Base-by-base conservation (phyloP, 257 asterid genomes). In the Gynochthodes officinalis region DNA sequence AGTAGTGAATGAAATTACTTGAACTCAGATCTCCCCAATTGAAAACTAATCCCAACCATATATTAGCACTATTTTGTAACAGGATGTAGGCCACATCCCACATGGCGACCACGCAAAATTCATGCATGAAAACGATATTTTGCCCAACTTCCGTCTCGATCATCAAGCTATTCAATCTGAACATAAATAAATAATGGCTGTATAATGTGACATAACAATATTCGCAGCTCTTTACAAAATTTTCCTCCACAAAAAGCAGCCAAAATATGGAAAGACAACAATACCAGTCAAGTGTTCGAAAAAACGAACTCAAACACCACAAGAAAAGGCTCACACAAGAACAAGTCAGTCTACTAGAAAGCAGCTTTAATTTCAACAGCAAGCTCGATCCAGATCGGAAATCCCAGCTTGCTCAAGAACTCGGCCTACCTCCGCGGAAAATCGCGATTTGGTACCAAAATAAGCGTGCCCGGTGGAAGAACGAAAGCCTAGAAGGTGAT, bases 361-460 rank as follows among this genome's bases (percentile, higher is more conserved):
- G 82, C 30, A 84, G 83, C 35, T 90, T 84, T 77, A 81, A 15
- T 58, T 64, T 76, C 78, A 86, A 83, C 58, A 83, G 74, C 75
- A 89, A 83, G 76, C 90, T 90, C 19, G 90, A 89, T 60, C 77
- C 91, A 4, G 87, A 86, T 30, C 78, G 79, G 7, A 89, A 86
- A 64, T 61, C 71, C 4, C 89, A 79, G 42, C 90, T 90, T 0
- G 88, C 96, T 0, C 69, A 53, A 7, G 84, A 86, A 75, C 88
- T 89, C 0, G 93, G 89, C 0, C 57, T 87, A 23, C 90, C 93
- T 18, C 83, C 89, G 0, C 69, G 93, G 8, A 94, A 90, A 25
- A 80, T 90, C 0, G 91, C 93, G 1, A 77, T 89, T 35, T 90
- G 97, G 93, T 90, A 87, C 77, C 96, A 89, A 27, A 90, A 90